Base-by-base conservation (phyloP, 1,284 basidiomycete species). In the Sanghuangporus sanghuang region DNA sequence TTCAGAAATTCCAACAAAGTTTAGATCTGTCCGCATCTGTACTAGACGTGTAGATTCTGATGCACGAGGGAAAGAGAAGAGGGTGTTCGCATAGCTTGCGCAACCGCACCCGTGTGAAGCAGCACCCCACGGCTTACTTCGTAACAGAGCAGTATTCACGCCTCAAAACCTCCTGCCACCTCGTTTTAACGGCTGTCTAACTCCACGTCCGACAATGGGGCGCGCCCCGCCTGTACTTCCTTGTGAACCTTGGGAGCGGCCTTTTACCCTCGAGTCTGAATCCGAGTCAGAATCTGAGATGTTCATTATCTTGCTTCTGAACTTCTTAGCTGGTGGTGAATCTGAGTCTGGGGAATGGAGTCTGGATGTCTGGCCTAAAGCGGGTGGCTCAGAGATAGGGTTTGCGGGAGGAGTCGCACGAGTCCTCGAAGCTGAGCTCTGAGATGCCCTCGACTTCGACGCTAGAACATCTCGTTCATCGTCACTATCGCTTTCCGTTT, bases 161-260 rank as follows among this genome's bases (percentile, higher is more conserved):
- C 16, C 44, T 81, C 76, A 90, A 76, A 91, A 91, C 65, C 85
- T 80, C 71, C 82, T 87, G 27, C 83, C 86, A 44, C 86, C 86
- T 68, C 89, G 82, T 74, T 86, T 90, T 64, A 91, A 76, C 6
- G 89, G 89, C 68, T 91, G 89, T 68, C 84, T 81, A 54, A 85
- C 78, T 27, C 85, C 85, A 62, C 84, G 77, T 64, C 78, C 76
- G 61, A 71, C 72, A 46, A 54, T 61, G 16, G 12, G 16, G 53
- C 66, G 66, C 55, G 74, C 75, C 66, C 74, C 73, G 66, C 70
- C 81, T 59, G 32, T 77, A 71, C 65, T 74, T 74, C 59, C 78
- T 73, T 36, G 77, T 68, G 38, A 73, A 71, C 64, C 72, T 74
- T 70, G 75, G 27, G 61, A 40, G 11, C 50, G 21, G 18, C 44